phyloP scores from a whole-genome alignment of 139 green algal species.

The Coccomyxa sp. region DNA sequence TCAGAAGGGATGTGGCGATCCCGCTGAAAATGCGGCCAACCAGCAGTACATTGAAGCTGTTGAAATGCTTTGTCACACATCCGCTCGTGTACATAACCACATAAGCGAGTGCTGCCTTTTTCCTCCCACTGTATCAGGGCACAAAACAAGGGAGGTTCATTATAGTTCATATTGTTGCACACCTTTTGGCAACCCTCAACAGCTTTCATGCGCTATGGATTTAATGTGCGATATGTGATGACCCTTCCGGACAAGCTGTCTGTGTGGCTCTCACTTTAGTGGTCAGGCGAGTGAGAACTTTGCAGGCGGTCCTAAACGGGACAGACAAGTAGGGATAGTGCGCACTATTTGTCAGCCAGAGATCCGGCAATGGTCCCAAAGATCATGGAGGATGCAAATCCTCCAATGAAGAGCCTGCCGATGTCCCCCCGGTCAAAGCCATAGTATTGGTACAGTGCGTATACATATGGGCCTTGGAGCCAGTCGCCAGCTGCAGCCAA shows the following conservation, averaged over 20 bases:
- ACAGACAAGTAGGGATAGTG: neutral
- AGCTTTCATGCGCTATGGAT: too few relatives aligned
- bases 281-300: too few relatives aligned
- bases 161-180: too few relatives aligned
- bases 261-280: too few relatives aligned
- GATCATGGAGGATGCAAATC: slow-evolving; percentile 94
- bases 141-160: neutral
- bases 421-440: slow-evolving; percentile 80
- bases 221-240: too few relatives aligned
- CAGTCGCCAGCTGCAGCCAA: slow-evolving; percentile 83
- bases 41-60: slow-evolving; percentile 83
- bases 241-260: too few relatives aligned
- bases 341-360: slow-evolving; percentile 86
- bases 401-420: slow-evolving; percentile 94
- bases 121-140: slow-evolving; percentile 68
- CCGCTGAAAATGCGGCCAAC: slow-evolving; percentile 90
- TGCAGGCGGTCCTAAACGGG: too few relatives aligned
- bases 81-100: slow-evolving; percentile 73
- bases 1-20: slow-evolving; percentile 93
- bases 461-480: slow-evolving; percentile 98
- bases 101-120: slow-evolving; percentile 84
- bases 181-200: too few relatives aligned
- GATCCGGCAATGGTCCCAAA: slow-evolving; percentile 94
- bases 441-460: slow-evolving; percentile 95
- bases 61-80: slow-evolving; percentile 95